phyloP scores from a whole-genome alignment of 768 basidiomycete species.

The Suillus cothurnatus region DNA sequence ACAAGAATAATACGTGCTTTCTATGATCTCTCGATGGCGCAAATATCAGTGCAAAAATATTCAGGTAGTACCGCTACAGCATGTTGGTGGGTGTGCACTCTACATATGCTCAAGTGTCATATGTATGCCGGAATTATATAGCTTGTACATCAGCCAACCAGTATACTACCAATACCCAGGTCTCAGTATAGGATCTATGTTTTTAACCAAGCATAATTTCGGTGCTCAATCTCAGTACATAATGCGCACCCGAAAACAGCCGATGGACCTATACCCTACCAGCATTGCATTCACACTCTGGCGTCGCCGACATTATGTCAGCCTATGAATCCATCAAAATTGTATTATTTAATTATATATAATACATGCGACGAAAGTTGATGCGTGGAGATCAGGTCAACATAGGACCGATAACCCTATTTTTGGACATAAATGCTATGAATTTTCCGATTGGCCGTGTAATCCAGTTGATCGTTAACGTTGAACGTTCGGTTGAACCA shows the following conservation, averaged over 20 bases:
- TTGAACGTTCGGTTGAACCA: neutral
- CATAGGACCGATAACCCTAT: neutral
- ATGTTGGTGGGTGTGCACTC: neutral
- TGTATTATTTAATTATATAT: neutral
- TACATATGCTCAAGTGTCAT: neutral
- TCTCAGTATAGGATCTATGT: too few relatives aligned
- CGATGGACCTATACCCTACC: neutral
- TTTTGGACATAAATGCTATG: neutral
- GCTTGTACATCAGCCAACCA: too few relatives aligned
- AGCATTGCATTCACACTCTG: neutral
- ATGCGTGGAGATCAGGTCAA: neutral
- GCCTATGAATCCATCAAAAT: neutral
- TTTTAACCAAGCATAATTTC: neutral
- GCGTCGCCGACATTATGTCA: neutral
- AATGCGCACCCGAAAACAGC: neutral
- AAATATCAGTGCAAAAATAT: neutral
- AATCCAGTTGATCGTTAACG: too few relatives aligned
- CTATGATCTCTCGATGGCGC: neutral
- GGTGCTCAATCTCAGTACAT: neutral
- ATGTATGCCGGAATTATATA: too few relatives aligned
- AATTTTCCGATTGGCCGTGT: neutral
- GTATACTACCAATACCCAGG: too few relatives aligned
- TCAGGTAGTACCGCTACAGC: neutral
- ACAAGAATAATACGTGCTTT: neutral
- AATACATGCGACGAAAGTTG: neutral